Conservation (phyloP, 75 land plant genomes). For the Larix kaempferi region DNA sequence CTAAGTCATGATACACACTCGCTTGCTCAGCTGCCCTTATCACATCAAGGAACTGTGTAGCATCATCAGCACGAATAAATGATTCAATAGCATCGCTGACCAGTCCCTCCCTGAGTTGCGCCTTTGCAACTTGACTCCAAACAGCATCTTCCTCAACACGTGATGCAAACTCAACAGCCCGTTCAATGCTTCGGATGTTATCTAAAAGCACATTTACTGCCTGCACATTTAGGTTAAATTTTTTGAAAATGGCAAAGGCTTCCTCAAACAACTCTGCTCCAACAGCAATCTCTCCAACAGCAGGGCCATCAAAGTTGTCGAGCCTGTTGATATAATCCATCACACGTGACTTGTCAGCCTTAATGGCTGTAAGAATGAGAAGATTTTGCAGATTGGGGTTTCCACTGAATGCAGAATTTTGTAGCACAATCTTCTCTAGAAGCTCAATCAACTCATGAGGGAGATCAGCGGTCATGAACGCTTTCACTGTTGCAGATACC, state of each 20-base stretch:
- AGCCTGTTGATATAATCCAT: slow-evolving; percentile 96
- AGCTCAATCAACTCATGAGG: slow-evolving; percentile 99
- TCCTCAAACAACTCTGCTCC: slow-evolving; percentile 94
- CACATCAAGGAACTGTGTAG: slow-evolving; percentile 87
- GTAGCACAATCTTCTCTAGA: slow-evolving; percentile 97
- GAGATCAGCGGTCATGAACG: slow-evolving; percentile 99
- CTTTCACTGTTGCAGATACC: slow-evolving; percentile 98
- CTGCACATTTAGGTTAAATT: slow-evolving; percentile 93
- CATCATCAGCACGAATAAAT: slow-evolving; percentile 96
- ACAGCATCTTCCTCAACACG: slow-evolving; percentile 99
- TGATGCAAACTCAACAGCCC: slow-evolving; percentile 97
- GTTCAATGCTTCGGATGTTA: slow-evolving; percentile 86
- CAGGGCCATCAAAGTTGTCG: slow-evolving; percentile 99
- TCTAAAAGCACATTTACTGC: slow-evolving; percentile 97
- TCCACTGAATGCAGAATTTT: slow-evolving; percentile 98
- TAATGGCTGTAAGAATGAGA: slow-evolving; percentile 94
- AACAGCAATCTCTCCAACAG: slow-evolving; percentile 98
- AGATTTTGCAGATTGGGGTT: slow-evolving; percentile 95
- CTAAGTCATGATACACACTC: slow-evolving; percentile 81
- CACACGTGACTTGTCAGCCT: slow-evolving; percentile 92
- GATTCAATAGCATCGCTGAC: slow-evolving; percentile 99
- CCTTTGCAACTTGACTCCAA: slow-evolving; percentile 99
- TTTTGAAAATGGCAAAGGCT: slow-evolving; percentile 97
- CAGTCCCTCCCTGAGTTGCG: slow-evolving; percentile 90
- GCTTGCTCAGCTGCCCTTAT: slow-evolving; percentile 74